phyloP scores from a whole-genome alignment of 2,329 filamentous ascomycete species.

The Exutisphaerella laricina region DNA sequence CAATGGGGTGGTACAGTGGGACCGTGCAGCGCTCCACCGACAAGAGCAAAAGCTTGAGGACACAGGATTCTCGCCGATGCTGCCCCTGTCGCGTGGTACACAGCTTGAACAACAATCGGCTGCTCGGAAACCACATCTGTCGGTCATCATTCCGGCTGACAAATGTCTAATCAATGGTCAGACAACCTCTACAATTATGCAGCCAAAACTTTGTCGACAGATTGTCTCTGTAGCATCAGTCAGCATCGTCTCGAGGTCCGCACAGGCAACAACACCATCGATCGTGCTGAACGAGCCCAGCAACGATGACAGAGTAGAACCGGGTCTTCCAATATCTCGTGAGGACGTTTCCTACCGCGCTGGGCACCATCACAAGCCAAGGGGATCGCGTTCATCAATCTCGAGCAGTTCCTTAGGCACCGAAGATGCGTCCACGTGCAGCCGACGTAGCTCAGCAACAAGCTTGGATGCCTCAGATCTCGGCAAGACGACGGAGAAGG shows the following conservation, averaged over 20 bases:
- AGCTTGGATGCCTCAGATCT: conserved; percentile 17
- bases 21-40: conserved; percentile 17
- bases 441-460: conserved; percentile 32
- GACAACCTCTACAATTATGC: conserved; percentile 10
- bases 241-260: conserved; percentile 17
- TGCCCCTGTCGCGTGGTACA: conserved; percentile 2
- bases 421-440: conserved; percentile 37
- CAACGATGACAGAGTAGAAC: conserved; percentile 2
- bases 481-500: conserved; percentile 10
- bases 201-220: conserved; percentile 11
- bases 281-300: conserved; percentile 13
- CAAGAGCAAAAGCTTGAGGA: conserved; percentile 13
- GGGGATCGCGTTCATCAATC: conserved; percentile 24
- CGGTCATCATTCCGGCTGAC: conserved; percentile 22
- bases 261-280: conserved; percentile 9
- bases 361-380: conserved; percentile 8
- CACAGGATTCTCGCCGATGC: conserved; percentile 18
- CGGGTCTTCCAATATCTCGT: background rate
- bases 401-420: conserved; percentile 33
- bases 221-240: conserved; percentile 15
- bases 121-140: conserved; percentile 15
- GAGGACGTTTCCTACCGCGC: background rate
- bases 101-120: conserved; percentile 1
- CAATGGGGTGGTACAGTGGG: conserved; percentile 42
- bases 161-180: conserved; percentile 8